Evolutionary conservation across 805 yeast species (phyloP), one percentile per base, ranked within the genome.

Genomic region (Millerozyma acaciae): DNA sequence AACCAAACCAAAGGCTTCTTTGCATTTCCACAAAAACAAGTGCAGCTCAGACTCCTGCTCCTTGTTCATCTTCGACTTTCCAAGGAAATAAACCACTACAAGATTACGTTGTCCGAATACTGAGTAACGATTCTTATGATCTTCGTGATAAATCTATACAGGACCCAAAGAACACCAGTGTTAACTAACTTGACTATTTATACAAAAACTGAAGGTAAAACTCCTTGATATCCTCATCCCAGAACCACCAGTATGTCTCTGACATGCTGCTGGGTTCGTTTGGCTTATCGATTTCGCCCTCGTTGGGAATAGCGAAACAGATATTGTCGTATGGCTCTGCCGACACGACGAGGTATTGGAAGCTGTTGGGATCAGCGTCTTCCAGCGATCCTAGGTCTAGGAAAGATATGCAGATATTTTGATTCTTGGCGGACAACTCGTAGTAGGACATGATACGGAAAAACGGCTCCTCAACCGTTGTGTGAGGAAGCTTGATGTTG

Each of bases 271-370:
- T 46, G 16, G 36, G 35, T 4, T 49, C 53, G 3, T 33, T 35
- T 7, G 61, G 61, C 10, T 58, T 65, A 14, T 63, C 67, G 14
- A 65, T 57, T 39, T 72, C 77, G 9, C 78, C 63, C 16, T 77
- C 75, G 10, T 76, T 67, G 1, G 95, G 95, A 8, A 93, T 67
- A 38, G 85, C 80, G 37, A 90, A 64, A 1, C 82, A 84, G 7
- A 87, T 66, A 38, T 80, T 86, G 40, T 87, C 90, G 55, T 86
- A 93, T 2, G 97, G 97, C 53, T 87, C 96, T 3, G 82, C 93
- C n/a, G 88, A 79, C 0, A 89, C 60, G 8, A 89, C 78, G 42
- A 93, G 47, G 52, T 80, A 89, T 57, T 84, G 94, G 56, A 53
- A 77, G 7, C 65, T 61, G 24, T 63, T 57, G 32, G 59, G 48